phyloP scores from a whole-genome alignment of 2,329 filamentous ascomycete species.

The Parasarocladium wereldwijsianum region DNA sequence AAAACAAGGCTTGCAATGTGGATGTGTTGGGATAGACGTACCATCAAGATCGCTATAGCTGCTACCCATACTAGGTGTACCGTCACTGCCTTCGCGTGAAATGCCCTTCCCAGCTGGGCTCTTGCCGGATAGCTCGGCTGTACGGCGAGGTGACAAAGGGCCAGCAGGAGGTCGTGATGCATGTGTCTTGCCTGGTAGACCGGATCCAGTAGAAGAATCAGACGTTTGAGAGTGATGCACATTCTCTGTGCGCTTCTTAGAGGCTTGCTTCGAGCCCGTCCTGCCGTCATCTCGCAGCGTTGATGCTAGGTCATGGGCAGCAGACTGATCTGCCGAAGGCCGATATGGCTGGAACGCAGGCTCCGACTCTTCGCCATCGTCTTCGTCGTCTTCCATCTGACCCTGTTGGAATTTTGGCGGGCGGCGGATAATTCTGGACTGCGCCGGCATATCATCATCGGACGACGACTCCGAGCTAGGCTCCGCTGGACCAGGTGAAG shows the following conservation, averaged over 20 bases:
- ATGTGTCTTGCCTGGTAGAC: conserved; percentile 18
- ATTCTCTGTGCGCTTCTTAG: conserved; percentile 10
- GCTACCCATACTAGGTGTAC: conserved; percentile 68
- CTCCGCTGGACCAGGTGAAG: conserved; percentile 22
- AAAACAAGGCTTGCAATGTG: conserved; percentile 4
- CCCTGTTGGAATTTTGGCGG: conserved; percentile 35
- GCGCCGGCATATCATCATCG: conserved; percentile 35
- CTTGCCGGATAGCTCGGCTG: conserved; percentile 40
- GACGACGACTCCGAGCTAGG: conserved; percentile 27
- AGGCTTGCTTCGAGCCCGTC: conserved; percentile 10
- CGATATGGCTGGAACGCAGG: conserved; percentile 39
- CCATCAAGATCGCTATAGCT: conserved; percentile 79
- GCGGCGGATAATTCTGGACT: conserved; percentile 45
- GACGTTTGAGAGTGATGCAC: conserved; percentile 39
- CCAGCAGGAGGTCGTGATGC: conserved; percentile 22
- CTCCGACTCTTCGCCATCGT: conserved; percentile 40
- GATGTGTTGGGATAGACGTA: conserved; percentile 14
- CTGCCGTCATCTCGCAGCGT: conserved; percentile 33
- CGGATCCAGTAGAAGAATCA: conserved; percentile 47
- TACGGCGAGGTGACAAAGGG: conserved; percentile 43
- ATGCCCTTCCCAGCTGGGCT: conserved; percentile 35
- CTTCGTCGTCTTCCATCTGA: conserved; percentile 29
- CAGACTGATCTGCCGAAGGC: conserved; percentile 17
- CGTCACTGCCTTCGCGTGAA: conserved; percentile 52
- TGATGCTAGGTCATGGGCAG: conserved; percentile 32